Evolutionary conservation across 1,284 basidiomycete species (phyloP).

Genomic region (Puccinia horiana): DNA sequence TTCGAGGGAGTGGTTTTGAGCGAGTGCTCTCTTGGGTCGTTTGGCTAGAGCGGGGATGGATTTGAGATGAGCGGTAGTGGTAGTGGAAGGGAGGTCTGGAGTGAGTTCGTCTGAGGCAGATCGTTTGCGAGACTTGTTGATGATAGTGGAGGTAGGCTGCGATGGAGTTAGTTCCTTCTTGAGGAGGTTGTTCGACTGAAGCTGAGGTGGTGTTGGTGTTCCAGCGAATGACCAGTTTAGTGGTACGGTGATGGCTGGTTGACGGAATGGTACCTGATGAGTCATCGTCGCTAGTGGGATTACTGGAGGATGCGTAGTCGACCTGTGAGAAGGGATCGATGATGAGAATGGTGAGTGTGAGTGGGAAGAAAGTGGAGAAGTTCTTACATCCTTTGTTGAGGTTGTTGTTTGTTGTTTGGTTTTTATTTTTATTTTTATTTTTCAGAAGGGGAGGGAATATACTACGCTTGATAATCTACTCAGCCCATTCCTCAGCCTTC

Average conservation of each 20-base stretch:
- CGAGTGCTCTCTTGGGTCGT: conserved; percentile 7
- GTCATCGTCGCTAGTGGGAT: conserved; percentile 3
- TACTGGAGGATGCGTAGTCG: conserved; percentile 19
- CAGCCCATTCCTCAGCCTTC: too few species aligned
- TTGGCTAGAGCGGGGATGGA: conserved; percentile 14
- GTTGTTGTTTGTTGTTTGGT: too few species aligned
- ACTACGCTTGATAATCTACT: too few species aligned
- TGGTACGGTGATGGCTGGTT: conserved; percentile 38
- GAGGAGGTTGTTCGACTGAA: not conserved
- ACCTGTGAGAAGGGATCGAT: too few species aligned
- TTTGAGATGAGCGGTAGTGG: not conserved
- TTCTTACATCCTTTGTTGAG: too few species aligned
- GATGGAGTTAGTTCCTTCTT: not conserved
- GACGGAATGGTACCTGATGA: conserved; percentile 45
- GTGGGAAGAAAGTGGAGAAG: too few species aligned
- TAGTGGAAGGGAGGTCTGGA: not conserved
- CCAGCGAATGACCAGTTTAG: conserved; percentile 28
- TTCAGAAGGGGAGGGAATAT: too few species aligned
- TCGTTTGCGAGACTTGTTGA: conserved; percentile 36
- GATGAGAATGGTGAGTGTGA: too few species aligned
- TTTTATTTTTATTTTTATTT: too few species aligned
- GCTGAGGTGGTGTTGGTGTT: not conserved
- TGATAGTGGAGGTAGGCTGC: not conserved
- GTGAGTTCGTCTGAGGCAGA: conserved; percentile 32
- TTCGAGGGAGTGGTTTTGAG: not conserved